Evolutionary conservation across 2,329 filamentous ascomycete genomes (phyloP).

Genomic region (Pseudocercospora eumusae): DNA sequence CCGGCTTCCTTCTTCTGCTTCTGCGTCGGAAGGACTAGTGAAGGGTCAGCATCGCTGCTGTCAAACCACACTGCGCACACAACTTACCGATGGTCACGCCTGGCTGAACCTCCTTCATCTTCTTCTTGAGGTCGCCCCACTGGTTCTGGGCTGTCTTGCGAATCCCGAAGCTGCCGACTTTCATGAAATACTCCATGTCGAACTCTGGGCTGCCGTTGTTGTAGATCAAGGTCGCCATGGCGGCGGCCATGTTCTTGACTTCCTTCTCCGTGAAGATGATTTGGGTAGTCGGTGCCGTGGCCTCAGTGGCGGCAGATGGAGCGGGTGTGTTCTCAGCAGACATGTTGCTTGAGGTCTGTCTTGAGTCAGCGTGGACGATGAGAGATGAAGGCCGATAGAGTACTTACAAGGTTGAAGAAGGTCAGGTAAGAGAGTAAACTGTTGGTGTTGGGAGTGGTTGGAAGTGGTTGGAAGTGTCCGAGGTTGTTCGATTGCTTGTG

Average conservation of each 20-base stretch:
- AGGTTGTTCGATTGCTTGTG: conserved; percentile 8
- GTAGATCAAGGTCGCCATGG: conserved; percentile 34
- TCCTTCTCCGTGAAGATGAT: conserved; percentile 36
- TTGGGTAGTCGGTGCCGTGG: conserved; percentile 6
- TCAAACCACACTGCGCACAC: neutral
- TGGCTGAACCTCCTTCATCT: conserved; percentile 30
- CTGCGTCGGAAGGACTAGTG: conserved; percentile 6
- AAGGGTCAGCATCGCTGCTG: conserved; percentile 11
- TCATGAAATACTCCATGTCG: conserved; percentile 37
- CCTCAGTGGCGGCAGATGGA: conserved; percentile 12
- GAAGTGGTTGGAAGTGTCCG: neutral
- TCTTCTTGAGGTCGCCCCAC: conserved; percentile 42
- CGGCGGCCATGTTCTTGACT: conserved; percentile 36
- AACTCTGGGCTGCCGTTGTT: conserved; percentile 40
- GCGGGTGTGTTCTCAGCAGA: conserved; percentile 16
- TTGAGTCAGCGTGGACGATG: conserved; percentile 7
- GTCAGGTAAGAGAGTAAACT: too few relatives aligned
- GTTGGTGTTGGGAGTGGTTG: neutral
- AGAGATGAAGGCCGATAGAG: neutral
- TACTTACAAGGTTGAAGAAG: neutral
- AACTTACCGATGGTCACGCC: conserved; percentile 24
- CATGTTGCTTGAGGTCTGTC: conserved; percentile 14
- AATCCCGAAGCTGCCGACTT: conserved; percentile 36
- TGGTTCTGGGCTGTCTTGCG: conserved; percentile 37
- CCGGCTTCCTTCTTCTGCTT: conserved; percentile 12